Evolutionary conservation across 2,329 filamentous ascomycete genomes (phyloP).

Genomic region (Sphaerulina vaccinii): DNA sequence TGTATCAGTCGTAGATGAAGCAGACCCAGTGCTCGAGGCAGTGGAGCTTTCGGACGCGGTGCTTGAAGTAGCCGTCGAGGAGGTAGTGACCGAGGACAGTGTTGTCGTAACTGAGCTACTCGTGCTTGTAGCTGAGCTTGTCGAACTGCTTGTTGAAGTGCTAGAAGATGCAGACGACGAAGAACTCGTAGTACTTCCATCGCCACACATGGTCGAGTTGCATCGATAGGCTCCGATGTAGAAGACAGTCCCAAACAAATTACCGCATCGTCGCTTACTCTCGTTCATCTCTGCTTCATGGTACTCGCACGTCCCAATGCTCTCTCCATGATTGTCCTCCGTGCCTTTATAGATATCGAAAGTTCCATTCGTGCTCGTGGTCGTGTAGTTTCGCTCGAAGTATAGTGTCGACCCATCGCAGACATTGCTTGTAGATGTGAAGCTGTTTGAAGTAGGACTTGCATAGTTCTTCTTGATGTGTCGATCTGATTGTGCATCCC

Average conservation of each 20-base stretch:
- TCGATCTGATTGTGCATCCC: too few relatives aligned
- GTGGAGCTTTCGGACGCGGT: not conserved
- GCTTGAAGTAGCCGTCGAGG: not conserved
- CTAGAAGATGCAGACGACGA: conserved; percentile 2
- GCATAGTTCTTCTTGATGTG: conserved; percentile 15
- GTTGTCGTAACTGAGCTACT: not conserved
- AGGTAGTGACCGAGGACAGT: not conserved
- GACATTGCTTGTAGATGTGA: conserved; percentile 16
- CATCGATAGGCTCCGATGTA: conserved; percentile 12
- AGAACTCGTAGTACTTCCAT: not conserved
- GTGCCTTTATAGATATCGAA: conserved; percentile 18
- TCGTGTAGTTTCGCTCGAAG: conserved; percentile 13
- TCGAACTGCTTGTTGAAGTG: not conserved
- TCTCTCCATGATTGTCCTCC: conserved; percentile 13
- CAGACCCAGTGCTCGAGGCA: not conserved
- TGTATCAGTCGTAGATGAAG: not conserved
- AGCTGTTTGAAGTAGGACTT: not conserved
- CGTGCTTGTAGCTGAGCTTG: not conserved
- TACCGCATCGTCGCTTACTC: conserved; percentile 14
- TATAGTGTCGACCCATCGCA: conserved; percentile 14
- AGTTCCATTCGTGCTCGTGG: conserved; percentile 14
- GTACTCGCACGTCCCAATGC: conserved; percentile 13
- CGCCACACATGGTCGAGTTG: conserved; percentile 18
- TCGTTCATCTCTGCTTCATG: conserved; percentile 8
- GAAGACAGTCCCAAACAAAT: conserved; percentile 16